These are phyloP conservation scores for Suillus weaverae DNA, from an alignment of 768 basidiomycete genomes.

Conservation along the genomic window DNA sequence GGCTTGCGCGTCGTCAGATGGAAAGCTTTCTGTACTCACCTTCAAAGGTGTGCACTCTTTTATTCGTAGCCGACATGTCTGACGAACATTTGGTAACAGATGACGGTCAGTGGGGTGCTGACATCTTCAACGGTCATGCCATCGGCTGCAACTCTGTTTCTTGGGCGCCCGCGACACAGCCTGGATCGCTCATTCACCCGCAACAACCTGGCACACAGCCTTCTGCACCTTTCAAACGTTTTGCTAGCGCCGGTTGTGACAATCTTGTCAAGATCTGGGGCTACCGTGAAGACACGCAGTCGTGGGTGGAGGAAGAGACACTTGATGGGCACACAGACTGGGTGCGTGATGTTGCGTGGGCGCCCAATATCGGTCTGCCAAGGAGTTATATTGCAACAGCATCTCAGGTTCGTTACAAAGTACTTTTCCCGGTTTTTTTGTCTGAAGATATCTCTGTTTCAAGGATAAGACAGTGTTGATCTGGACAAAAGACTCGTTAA, in stretches of 20 bases:
- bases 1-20: constrained; percentile 96
- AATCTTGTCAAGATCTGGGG: constrained; percentile 94
- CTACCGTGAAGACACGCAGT: constrained; percentile 81
- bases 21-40: constrained; percentile 92
- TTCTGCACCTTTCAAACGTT: constrained; percentile 76
- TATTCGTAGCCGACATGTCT: neutral
- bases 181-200: constrained; percentile 80
- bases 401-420: constrained; percentile 59
- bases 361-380: constrained; percentile 93
- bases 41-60: constrained; percentile 80
- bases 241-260: constrained; percentile 95
- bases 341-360: constrained; percentile 99
- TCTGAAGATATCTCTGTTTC: neutral
- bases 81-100: constrained; percentile 45
- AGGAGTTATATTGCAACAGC: constrained; percentile 95
- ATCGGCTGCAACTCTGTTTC: constrained; percentile 97
- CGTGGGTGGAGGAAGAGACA: constrained; percentile 88
- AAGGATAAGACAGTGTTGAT: constrained; percentile 85
- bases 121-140: constrained; percentile 93
- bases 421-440: neutral
- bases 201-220: constrained; percentile 41
- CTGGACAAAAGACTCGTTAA: constrained; percentile 84
- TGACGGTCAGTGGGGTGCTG: constrained; percentile 94
- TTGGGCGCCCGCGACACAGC: constrained; percentile 91
- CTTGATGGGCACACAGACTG: constrained; percentile 95